phyloP scores from a whole-genome alignment of 2,329 filamentous ascomycete species.

The Corinectria fuckeliana region DNA sequence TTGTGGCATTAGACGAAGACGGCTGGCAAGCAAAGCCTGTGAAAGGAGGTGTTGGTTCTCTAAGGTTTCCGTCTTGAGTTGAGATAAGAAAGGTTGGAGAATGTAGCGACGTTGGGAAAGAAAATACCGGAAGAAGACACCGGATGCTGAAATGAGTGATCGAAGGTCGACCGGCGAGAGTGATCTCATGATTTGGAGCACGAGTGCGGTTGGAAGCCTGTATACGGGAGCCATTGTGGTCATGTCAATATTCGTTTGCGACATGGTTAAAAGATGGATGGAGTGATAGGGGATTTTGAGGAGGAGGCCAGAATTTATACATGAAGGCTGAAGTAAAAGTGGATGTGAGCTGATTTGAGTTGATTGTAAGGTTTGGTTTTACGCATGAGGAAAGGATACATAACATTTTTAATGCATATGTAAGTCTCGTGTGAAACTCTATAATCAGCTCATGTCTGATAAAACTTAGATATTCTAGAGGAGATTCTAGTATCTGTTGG shows the following conservation, averaged over 20 bases:
- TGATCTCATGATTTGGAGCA: conserved; percentile 8
- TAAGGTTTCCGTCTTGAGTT: conserved; percentile 3
- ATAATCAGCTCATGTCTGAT: too few species aligned
- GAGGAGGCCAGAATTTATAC: background rate
- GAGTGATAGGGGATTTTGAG: background rate
- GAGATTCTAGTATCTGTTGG: too few species aligned
- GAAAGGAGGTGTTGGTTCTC: conserved; percentile 5
- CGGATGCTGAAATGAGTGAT: background rate
- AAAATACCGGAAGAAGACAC: conserved; percentile 6
- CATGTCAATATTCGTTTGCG: background rate
- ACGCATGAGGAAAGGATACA: too few species aligned
- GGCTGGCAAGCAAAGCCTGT: conserved; percentile 4
- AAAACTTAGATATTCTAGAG: too few species aligned
- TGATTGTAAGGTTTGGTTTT: background rate
- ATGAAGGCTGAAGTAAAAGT: background rate
- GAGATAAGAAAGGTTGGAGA: conserved; percentile 6
- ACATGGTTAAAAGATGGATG: background rate
- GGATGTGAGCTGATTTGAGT: background rate
- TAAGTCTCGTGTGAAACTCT: too few species aligned
- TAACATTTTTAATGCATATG: too few species aligned
- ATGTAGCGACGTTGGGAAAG: background rate
- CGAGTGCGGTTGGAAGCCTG: conserved; percentile 8
- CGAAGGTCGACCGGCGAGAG: conserved; percentile 6
- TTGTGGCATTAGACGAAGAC: background rate
- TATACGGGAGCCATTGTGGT: conserved; percentile 5